Evolutionary conservation across 2,329 filamentous ascomycete species (phyloP).

Genomic region (Coniosporium tulheliwenetii): DNA sequence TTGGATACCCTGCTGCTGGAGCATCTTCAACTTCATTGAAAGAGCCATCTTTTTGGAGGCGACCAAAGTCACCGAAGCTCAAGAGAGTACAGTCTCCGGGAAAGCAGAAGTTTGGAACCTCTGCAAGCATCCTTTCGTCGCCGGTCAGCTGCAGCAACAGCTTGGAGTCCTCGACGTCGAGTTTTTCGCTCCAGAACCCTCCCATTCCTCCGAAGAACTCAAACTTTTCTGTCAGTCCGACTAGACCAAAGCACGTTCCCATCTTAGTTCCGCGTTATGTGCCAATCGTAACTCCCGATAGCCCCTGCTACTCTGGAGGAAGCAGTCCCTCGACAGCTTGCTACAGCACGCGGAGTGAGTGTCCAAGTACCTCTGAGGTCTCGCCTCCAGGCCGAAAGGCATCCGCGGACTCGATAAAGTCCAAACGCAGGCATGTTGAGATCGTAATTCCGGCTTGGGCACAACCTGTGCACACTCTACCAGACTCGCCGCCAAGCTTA

Average conservation of each 20-base stretch:
- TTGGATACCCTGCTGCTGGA: constrained; percentile 18
- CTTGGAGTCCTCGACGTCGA: constrained; percentile 3
- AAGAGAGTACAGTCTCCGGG: constrained; percentile 7
- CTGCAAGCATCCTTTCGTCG: background rate
- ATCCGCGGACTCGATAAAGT: constrained; percentile 14
- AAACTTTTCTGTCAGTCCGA: constrained; percentile 3
- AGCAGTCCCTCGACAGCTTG: constrained; percentile 17
- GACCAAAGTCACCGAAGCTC: constrained; percentile 13
- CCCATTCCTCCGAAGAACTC: background rate
- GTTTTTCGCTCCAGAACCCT: constrained; percentile 7
- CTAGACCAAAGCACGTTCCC: constrained; percentile 26
- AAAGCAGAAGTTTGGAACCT: background rate
- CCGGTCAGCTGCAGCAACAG: background rate
- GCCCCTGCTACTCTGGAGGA: constrained; percentile 17
- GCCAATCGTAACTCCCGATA: constrained; percentile 18
- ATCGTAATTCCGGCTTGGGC: constrained; percentile 31
- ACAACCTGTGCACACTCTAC: constrained; percentile 22
- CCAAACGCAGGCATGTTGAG: constrained; percentile 30
- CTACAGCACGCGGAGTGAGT: constrained; percentile 13
- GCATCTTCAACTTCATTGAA: constrained; percentile 13
- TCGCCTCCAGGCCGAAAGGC: constrained; percentile 14
- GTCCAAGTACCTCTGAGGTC: constrained; percentile 14
- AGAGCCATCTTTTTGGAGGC: constrained; percentile 16
- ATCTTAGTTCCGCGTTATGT: constrained; percentile 27
- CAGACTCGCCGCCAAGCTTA: constrained; percentile 16